Evolutionary conservation across 345 rosid species (phyloP).

Genomic region (Arabidopsis thaliana): TAIR10.1 NC_003074.8:5104501-5105000

Average conservation of each 20-base stretch:
- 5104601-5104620: conserved; percentile 82
- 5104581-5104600: conserved; percentile 61
- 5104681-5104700: conserved; percentile 52
- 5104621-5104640: conserved; percentile 69
- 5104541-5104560: background rate
- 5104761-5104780: conserved; percentile 57
- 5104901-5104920: conserved; percentile 78
- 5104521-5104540: conserved; percentile 4
- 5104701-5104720: background rate
- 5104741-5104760: conserved; percentile 7
- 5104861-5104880: conserved; percentile 80
- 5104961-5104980: background rate
- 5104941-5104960: background rate
- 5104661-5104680: conserved; percentile 79
- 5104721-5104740: background rate
- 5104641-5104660: conserved; percentile 84
- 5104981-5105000: background rate
- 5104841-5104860: conserved; percentile 79
- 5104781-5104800: conserved; percentile 74
- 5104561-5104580: background rate
- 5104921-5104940: conserved; percentile 50
- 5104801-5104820: conserved; percentile 75
- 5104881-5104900: conserved; percentile 62
- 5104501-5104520: conserved; percentile 8
- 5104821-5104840: conserved; percentile 88